Evolutionary conservation across 768 basidiomycete genomes (phyloP).

Genomic region (Podaxis sp.): DNA sequence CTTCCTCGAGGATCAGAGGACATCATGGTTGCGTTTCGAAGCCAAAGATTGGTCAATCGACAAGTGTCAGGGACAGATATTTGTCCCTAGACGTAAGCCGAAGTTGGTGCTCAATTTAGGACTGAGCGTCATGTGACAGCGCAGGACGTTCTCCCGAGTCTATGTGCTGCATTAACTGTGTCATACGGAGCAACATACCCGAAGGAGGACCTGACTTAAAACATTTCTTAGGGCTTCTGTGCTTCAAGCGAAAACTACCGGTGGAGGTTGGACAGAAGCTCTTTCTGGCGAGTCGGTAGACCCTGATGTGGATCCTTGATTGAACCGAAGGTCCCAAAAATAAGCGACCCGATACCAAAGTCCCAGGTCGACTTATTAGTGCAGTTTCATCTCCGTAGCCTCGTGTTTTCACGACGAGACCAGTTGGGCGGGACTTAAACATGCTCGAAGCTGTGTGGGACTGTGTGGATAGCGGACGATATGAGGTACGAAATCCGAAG

Average conservation of each 20-base stretch:
- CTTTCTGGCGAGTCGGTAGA: neutral
- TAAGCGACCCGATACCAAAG: neutral
- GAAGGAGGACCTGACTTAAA: no score
- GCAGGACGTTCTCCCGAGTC: no score
- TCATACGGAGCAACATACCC: no score
- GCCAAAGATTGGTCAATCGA: no score
- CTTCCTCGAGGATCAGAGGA: no score
- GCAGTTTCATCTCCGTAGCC: constrained; percentile 3
- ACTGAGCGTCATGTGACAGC: no score
- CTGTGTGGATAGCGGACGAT: neutral
- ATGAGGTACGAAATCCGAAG: constrained; percentile 2
- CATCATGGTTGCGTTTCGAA: no score
- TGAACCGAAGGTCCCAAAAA: neutral
- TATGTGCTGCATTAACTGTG: no score
- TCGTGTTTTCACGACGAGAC: constrained; percentile 5
- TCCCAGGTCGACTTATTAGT: constrained; percentile 5
- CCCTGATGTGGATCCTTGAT: neutral
- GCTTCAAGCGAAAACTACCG: neutral
- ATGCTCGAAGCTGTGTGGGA: neutral
- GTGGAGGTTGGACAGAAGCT: neutral
- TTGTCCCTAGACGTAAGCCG: no score
- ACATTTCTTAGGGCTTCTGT: neutral
- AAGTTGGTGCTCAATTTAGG: no score
- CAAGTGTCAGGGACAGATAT: no score
- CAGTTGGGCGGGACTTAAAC: neutral